Conservation (phyloP, 108 stramenopile species). For the Discostella stelligeroides region DNA sequence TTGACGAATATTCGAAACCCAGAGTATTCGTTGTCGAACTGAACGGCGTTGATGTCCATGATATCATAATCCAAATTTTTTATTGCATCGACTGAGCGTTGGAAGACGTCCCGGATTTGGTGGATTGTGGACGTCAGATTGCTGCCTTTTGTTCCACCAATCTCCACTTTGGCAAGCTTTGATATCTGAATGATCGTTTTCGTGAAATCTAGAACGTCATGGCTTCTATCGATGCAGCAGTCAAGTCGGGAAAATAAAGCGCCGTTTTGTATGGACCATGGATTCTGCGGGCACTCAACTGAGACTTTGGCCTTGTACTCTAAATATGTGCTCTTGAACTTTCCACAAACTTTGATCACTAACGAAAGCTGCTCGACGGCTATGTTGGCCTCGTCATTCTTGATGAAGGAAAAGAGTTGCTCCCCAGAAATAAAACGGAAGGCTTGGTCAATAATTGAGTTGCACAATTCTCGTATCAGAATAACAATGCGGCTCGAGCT, state of each 20-base stretch:
- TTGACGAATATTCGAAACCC: conserved; percentile 78
- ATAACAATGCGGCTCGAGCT: conserved; percentile 87
- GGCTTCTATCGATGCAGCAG: conserved; percentile 87
- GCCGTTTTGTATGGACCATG: conserved; percentile 87
- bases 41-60: conserved; percentile 81
- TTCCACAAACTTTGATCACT: conserved; percentile 74
- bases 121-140: conserved; percentile 80
- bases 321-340: conserved; percentile 82
- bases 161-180: conserved; percentile 85
- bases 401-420: conserved; percentile 81
- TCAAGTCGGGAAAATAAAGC: conserved; percentile 92
- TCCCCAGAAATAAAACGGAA: conserved; percentile 83
- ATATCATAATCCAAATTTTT: conserved; percentile 88
- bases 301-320: conserved; percentile 85
- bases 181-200: conserved; percentile 89
- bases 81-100: conserved; percentile 67
- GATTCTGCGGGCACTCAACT: conserved; percentile 77
- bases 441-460: conserved; percentile 83
- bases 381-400: conserved; percentile 78
- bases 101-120: conserved; percentile 84
- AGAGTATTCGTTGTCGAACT: conserved; percentile 88
- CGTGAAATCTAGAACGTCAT: conserved; percentile 87
- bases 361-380: conserved; percentile 66
- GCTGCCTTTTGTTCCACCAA: conserved; percentile 90
- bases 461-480: conserved; percentile 89